phyloP scores from a whole-genome alignment of 2,329 filamentous ascomycete genomes.

The Aspergillus awamori region DNA sequence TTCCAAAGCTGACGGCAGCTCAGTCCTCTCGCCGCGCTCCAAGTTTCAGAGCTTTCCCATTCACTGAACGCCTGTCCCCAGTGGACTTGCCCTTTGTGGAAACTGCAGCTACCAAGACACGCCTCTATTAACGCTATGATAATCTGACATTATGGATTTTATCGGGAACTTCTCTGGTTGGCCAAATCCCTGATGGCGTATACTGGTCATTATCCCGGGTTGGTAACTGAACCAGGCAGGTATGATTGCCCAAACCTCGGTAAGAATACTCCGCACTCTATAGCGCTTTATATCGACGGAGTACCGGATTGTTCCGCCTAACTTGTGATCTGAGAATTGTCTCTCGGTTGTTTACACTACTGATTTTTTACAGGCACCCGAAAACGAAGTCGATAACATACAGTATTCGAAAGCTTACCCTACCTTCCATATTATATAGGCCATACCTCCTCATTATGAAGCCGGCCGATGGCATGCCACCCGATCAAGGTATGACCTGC shows the following conservation, averaged over 20 bases:
- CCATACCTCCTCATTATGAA: not conserved
- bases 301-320: not conserved
- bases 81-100: not conserved
- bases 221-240: slow-evolving; percentile 6
- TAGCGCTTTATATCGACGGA: not conserved
- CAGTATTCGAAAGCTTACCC: not conserved
- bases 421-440: not conserved
- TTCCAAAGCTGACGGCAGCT: slow-evolving; percentile 8
- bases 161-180: not conserved
- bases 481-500: not conserved
- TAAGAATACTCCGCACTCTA: not conserved
- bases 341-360: not conserved
- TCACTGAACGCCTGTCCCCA: not conserved
- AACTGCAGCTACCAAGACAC: not conserved
- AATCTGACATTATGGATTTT: not conserved
- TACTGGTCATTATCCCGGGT: not conserved
- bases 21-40: slow-evolving; percentile 3
- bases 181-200: not conserved
- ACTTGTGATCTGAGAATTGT: not conserved
- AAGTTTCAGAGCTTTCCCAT: not conserved
- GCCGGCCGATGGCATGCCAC: not conserved
- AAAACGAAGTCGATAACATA: not conserved
- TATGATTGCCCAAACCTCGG: not conserved
- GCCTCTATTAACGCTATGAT: not conserved
- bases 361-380: not conserved